These are phyloP conservation scores for Sophora flavescens DNA, from an alignment of 306 rosid genomes.

Conservation along the genomic window DNA sequence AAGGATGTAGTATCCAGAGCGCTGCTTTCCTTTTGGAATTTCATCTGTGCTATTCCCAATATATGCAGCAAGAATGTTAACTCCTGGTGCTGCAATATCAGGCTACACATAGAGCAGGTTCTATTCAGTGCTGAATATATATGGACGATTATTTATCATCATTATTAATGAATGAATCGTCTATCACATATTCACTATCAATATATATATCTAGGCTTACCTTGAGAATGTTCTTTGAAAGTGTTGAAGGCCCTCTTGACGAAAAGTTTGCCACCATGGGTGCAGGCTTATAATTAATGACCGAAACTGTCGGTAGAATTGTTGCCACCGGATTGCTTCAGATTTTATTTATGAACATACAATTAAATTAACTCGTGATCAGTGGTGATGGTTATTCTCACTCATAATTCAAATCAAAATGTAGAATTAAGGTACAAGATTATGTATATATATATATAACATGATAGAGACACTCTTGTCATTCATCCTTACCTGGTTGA, in stretches of 20 bases:
- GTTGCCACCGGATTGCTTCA: conserved; percentile 80
- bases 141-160: neutral
- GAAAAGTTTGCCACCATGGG: conserved; percentile 72
- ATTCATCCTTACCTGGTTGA: conserved; percentile 63
- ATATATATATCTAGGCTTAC: conserved; percentile 38
- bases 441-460: neutral
- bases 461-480: neutral
- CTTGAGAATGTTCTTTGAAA: conserved; percentile 72
- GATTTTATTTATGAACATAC: conserved; percentile 7
- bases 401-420: neutral
- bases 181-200: neutral
- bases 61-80: conserved; percentile 91
- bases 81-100: conserved; percentile 93
- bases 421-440: neutral
- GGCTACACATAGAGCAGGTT: conserved; percentile 60
- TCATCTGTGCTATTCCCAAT: conserved; percentile 35
- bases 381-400: neutral
- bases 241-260: conserved; percentile 79
- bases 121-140: neutral
- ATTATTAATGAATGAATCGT: neutral
- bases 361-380: neutral
- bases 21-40: conserved; percentile 49
- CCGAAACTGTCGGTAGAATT: conserved; percentile 64
- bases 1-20: conserved; percentile 54
- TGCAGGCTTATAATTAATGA: conserved; percentile 70